A percentile compares a stretch with the other conserved stretches of the same genome.
Evolutionary conservation across 2,329 filamentous ascomycete species (phyloP).

Genomic region (Aspergillus vadensis): DNA sequence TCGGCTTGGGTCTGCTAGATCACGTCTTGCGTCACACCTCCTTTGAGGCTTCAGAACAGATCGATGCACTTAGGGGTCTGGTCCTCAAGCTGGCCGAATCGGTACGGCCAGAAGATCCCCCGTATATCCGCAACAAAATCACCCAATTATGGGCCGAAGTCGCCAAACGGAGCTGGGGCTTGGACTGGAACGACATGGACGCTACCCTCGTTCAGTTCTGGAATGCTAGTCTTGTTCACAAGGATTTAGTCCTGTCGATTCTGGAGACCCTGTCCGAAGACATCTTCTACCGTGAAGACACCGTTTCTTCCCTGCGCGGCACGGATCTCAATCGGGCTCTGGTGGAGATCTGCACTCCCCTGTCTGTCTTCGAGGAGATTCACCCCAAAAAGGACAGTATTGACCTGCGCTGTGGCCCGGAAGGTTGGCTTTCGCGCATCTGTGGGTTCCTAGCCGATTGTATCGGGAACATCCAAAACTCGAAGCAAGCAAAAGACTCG

Average conservation of each 20-base stretch:
- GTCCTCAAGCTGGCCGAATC: slow-evolving; percentile 75
- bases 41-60: slow-evolving; percentile 68
- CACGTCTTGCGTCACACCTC: slow-evolving; percentile 85
- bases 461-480: slow-evolving; percentile 65
- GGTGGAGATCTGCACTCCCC: slow-evolving; percentile 90
- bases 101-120: slow-evolving; percentile 70
- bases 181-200: slow-evolving; percentile 95
- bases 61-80: slow-evolving; percentile 69
- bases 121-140: slow-evolving; percentile 89
- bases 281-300: slow-evolving; percentile 87
- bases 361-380: slow-evolving; percentile 70
- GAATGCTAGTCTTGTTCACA: slow-evolving; percentile 65
- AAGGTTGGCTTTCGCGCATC: slow-evolving; percentile 84
- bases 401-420: slow-evolving; percentile 72
- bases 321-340: slow-evolving; percentile 83
- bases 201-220: slow-evolving; percentile 77
- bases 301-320: slow-evolving; percentile 79
- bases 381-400: slow-evolving; percentile 73
- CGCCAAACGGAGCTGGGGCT: slow-evolving; percentile 89
- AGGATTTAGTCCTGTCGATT: slow-evolving; percentile 84
- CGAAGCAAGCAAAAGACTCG: slow-evolving; percentile 68
- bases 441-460: slow-evolving; percentile 74
- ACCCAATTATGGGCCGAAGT: slow-evolving; percentile 93
- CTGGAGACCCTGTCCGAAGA: slow-evolving; percentile 93
- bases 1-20: slow-evolving; percentile 88